Evolutionary conservation across 345 rosid species (phyloP).

Genomic region (Turnera subulata): DNA sequence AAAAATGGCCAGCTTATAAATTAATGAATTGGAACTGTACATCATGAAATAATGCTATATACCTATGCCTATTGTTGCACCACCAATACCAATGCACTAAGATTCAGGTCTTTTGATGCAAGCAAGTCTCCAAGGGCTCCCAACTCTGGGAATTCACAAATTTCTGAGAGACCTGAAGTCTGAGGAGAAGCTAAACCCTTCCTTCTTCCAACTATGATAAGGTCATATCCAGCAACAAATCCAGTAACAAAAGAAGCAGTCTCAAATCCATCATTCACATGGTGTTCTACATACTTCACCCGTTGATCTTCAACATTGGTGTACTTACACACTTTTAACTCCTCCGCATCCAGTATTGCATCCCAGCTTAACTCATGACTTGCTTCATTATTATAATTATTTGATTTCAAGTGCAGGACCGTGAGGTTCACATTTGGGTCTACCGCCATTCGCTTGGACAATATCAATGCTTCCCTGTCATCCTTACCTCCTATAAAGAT

Average conservation of each 20-base stretch:
- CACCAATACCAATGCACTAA: neutral
- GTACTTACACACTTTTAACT: neutral
- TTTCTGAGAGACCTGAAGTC: neutral
- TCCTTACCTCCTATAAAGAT: constrained; percentile 63
- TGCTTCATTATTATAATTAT: constrained; percentile 33
- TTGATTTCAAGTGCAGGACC: constrained; percentile 13
- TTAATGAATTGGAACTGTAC: no score
- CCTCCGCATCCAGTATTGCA: neutral
- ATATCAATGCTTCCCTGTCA: constrained; percentile 48
- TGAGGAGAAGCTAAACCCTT: neutral
- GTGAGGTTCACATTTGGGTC: constrained; percentile 27
- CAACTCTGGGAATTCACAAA: neutral
- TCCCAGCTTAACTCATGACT: constrained; percentile 1
- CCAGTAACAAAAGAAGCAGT: neutral
- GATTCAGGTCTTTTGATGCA: neutral
- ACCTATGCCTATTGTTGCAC: neutral
- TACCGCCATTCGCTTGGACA: constrained; percentile 45
- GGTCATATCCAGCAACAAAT: neutral
- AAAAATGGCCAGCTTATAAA: no score
- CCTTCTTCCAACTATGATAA: constrained; percentile 7
- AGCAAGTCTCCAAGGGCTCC: neutral
- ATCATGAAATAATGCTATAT: no score
- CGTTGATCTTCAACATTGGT: neutral
- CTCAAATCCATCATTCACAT: neutral
- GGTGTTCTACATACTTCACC: neutral